These are phyloP conservation scores for Cladochytrium replicatum DNA, from an alignment of 192 early-diverging fungal species.

Conservation along the genomic window DNA sequence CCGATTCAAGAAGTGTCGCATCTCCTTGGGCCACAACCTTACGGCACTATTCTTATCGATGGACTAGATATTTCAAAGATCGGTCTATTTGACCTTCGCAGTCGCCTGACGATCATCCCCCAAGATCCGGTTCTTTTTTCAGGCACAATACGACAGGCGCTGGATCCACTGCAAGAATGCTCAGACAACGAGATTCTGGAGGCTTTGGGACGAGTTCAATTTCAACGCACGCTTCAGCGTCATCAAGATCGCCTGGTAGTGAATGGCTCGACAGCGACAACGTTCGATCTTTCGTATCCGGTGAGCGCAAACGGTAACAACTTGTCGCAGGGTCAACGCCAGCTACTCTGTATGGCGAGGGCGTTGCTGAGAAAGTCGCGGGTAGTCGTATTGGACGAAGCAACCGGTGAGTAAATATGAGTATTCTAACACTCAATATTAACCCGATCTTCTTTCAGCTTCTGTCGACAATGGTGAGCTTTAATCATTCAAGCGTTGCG, in stretches of 20 bases:
- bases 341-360: constrained; percentile 45
- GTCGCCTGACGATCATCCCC: constrained; percentile 75
- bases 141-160: constrained; percentile 72
- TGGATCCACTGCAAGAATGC: constrained; percentile 63
- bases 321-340: constrained; percentile 47
- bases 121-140: constrained; percentile 69
- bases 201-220: constrained; percentile 50
- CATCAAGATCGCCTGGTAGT: constrained; percentile 53
- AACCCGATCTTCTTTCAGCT: no score
- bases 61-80: constrained; percentile 58
- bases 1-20: constrained; percentile 58
- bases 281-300: no score
- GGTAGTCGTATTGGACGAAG: constrained; percentile 57
- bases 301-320: constrained; percentile 50
- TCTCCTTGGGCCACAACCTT: constrained; percentile 45
- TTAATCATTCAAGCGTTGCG: neutral
- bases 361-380: constrained; percentile 39
- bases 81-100: constrained; percentile 53
- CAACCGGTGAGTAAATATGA: constrained; percentile 63
- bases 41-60: constrained; percentile 60
- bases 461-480: constrained; percentile 39
- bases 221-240: constrained; percentile 50
- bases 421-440: no score
- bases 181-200: constrained; percentile 57
- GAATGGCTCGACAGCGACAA: constrained; percentile 32